Evolutionary conservation across 352 stramenopile genomes (phyloP).

Genomic region (Phytopythium montanum): DNA sequence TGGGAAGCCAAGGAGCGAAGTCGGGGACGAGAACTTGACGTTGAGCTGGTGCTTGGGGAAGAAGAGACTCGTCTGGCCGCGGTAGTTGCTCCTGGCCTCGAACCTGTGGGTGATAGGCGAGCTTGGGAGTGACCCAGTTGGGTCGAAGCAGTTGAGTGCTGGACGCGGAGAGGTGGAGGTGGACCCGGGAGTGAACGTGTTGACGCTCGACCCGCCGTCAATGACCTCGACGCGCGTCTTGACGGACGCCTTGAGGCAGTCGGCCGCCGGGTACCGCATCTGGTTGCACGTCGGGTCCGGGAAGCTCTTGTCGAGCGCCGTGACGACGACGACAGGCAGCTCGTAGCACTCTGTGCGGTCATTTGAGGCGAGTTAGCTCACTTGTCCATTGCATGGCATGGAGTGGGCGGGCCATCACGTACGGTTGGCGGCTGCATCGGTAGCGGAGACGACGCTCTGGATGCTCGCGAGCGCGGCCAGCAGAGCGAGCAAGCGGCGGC

Average conservation of each 20-base stretch:
- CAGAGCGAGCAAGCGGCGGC: neutral
- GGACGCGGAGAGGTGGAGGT: neutral
- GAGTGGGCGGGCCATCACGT: neutral
- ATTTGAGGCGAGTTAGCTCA: too few relatives aligned
- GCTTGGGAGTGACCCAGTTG: neutral
- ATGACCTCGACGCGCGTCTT: slow-evolving; percentile 53
- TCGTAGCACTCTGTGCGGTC: slow-evolving; percentile 47
- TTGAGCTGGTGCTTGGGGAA: slow-evolving; percentile 79
- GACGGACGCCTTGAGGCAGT: slow-evolving; percentile 64
- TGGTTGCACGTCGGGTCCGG: slow-evolving; percentile 73
- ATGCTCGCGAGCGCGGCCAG: neutral
- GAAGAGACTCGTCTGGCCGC: slow-evolving; percentile 71
- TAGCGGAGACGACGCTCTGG: neutral
- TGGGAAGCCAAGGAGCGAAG: slow-evolving; percentile 51
- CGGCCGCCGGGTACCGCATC: slow-evolving; percentile 50
- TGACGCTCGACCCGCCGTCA: slow-evolving; percentile 40
- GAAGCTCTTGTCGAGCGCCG: slow-evolving; percentile 46
- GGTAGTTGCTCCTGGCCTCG: slow-evolving; percentile 60
- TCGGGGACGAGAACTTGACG: slow-evolving; percentile 49
- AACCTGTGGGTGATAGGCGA: slow-evolving; percentile 35
- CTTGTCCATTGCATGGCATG: neutral
- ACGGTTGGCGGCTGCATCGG: neutral
- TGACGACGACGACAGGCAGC: slow-evolving; percentile 63
- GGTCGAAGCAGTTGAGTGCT: slow-evolving; percentile 53
- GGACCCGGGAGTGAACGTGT: neutral